Evolutionary conservation across 2,329 filamentous ascomycete species (phyloP), one percentile per base, ranked within the genome.

Genomic region (Metarhizium humberi): DNA sequence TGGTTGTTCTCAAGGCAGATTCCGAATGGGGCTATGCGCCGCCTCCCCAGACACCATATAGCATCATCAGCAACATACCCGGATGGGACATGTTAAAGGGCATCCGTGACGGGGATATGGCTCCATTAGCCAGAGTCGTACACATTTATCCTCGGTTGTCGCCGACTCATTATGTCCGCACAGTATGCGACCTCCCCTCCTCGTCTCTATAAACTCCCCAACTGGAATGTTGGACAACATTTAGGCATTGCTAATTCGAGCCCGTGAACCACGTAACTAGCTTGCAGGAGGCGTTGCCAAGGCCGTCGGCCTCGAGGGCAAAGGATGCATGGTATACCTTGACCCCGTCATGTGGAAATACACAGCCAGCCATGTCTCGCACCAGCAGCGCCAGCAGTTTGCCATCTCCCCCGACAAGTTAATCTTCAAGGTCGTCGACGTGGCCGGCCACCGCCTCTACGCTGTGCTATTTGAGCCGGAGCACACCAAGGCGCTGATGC

Each of bases 71-170:
- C 54, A 75, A 79, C 60, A 36, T 71, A 2, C 73, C 73, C 0
- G 71, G 71, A 29, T 79, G 76, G 76, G 66, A 73, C 6, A 61
- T 66, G 6, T 64, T 66, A n/a, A 60, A 69, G 48, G 62, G 61
- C 4, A 59, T 78, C 38, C 71, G 75, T 8, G 69, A 76, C 7
- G 75, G 75, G 16, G 74, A 77, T 52, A 58, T 55, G 32, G 55
- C 61, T 11, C 51, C 72, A 1, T 53, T 77, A n/a, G 49, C 62
- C 38, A 63, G 52, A 18, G 48, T 78, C 1, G 67, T 67, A 51
- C 71, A 74, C 55, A 68, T 78, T 32, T 79, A 79, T 50, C 77
- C 77, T 11, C 72, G 77, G 4, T 75, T 78, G 56, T 58, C 63
- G 1, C 75, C 77, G 1, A 74, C 68, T n/a, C 66, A 70, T 0